Evolutionary conservation across 352 stramenopile genomes (phyloP), one percentile per base, ranked within the genome.

Genomic region (Aphanomyces astaci): DNA sequence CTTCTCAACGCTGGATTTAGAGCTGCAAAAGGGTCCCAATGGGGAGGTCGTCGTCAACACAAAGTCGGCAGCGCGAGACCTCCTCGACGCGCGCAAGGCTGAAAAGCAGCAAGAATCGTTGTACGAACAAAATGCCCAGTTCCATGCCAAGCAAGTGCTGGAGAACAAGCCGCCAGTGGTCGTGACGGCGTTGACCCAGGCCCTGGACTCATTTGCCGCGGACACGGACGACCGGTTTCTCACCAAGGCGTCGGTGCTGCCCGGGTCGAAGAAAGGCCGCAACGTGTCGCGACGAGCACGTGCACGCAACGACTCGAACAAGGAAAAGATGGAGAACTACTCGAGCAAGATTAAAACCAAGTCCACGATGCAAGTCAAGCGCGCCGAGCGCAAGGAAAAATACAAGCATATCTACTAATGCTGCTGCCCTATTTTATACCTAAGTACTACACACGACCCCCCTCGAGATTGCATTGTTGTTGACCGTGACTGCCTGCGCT

Each of bases 381-480:
- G 62, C 28, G 24, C 22, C 15, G 62, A 68, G 33, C 62, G 62
- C 9, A 68, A 68, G 36, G 62, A 68, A 59, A 68, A 68, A 24
- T 68, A 68, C 62, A 68, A 68, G 51, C 62, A 32, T 49, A 45
- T 68, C 62, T 68, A 68, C 48, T 68, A 68, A 40, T 59, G n/a
- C n/a, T 25, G 10, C 22, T 30, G 48, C 48, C 48, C n/a, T 43
- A 43, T 43, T 43, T 43, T 43, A 43, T 43, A 43, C 15, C n/a
- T n/a, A n/a, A n/a, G n/a, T n/a, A n/a, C n/a, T n/a, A n/a, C n/a
- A n/a, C n/a, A n/a, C n/a, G n/a, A n/a, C n/a, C n/a, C n/a, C n/a
- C n/a, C n/a, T n/a, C n/a, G n/a, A n/a, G n/a, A n/a, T n/a, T n/a
- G n/a, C n/a, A n/a, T n/a, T n/a, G n/a, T n/a, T n/a, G n/a, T n/a